Evolutionary conservation across 768 basidiomycete genomes (phyloP).

Genomic region (Podaxis sp.): DNA sequence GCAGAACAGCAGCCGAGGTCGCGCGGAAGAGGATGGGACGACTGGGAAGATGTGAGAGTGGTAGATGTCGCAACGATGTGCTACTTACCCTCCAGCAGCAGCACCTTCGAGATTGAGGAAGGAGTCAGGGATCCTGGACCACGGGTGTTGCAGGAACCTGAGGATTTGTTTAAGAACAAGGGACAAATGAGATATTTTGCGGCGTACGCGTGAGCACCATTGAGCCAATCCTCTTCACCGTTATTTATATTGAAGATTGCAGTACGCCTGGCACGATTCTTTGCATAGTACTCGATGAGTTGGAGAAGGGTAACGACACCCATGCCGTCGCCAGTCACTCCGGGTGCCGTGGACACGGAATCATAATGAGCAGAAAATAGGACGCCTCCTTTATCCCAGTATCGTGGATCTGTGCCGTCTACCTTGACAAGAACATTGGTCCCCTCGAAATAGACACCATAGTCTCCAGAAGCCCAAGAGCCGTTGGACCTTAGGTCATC

Average conservation of each 20-base stretch:
- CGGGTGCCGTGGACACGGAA: constrained; percentile 73
- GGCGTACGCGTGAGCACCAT: constrained; percentile 65
- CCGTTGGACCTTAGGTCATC: constrained; percentile 44
- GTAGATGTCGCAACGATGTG: neutral
- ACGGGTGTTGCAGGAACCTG: constrained; percentile 74
- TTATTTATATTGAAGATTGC: constrained; percentile 86
- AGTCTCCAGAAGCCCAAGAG: constrained; percentile 37
- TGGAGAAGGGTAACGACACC: constrained; percentile 66
- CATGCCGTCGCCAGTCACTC: constrained; percentile 81
- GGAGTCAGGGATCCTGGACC: constrained; percentile 61
- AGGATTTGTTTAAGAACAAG: neutral
- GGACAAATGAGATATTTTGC: neutral
- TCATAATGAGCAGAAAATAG: constrained; percentile 84
- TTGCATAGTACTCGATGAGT: constrained; percentile 55
- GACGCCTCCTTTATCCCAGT: constrained; percentile 39
- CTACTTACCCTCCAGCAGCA: constrained; percentile 66
- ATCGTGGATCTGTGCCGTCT: constrained; percentile 21
- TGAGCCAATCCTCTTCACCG: constrained; percentile 76
- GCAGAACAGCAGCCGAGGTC: constrained; percentile 57
- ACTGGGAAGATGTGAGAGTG: constrained; percentile 33
- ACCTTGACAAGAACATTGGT: constrained; percentile 66
- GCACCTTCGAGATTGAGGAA: constrained; percentile 88
- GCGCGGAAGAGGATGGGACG: constrained; percentile 78
- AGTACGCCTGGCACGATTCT: constrained; percentile 52
- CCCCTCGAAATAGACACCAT: constrained; percentile 58